These are phyloP conservation scores for Boletus sensibilis DNA, from an alignment of 768 basidiomycete species.

Conservation along the genomic window DNA sequence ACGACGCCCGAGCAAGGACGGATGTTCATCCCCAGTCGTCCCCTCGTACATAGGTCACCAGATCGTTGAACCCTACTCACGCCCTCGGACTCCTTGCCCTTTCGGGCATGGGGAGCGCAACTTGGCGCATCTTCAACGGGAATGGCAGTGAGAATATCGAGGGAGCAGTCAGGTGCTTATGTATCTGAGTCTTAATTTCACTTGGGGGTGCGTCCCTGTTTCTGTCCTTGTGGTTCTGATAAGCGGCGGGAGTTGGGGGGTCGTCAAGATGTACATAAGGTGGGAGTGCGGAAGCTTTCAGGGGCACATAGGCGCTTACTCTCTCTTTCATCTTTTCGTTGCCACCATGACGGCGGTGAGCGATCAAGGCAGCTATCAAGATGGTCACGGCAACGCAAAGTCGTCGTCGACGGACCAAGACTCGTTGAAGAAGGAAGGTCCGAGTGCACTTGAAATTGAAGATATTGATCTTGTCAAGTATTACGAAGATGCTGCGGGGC, in stretches of 20 bases:
- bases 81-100: too few relatives aligned
- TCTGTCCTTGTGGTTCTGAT: neutral
- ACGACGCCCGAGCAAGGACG: too few relatives aligned
- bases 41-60: too few relatives aligned
- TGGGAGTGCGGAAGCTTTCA: neutral
- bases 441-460: neutral
- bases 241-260: neutral
- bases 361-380: neutral
- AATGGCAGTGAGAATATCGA: too few relatives aligned
- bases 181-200: too few relatives aligned
- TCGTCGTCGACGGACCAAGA: neutral
- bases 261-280: neutral
- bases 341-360: neutral
- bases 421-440: neutral
- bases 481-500: constrained; percentile 56
- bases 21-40: too few relatives aligned
- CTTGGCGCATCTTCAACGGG: too few relatives aligned
- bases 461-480: constrained; percentile 40
- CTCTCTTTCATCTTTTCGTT: neutral
- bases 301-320: neutral
- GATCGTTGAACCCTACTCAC: too few relatives aligned
- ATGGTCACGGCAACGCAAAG: neutral
- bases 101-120: too few relatives aligned
- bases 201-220: neutral
- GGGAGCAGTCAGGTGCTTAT: too few relatives aligned